Evolutionary conservation across 495 filamentous ascomycete species (phyloP), one percentile per base, ranked within the genome.

Genomic region (Parathielavia hyrcaniae): DNA sequence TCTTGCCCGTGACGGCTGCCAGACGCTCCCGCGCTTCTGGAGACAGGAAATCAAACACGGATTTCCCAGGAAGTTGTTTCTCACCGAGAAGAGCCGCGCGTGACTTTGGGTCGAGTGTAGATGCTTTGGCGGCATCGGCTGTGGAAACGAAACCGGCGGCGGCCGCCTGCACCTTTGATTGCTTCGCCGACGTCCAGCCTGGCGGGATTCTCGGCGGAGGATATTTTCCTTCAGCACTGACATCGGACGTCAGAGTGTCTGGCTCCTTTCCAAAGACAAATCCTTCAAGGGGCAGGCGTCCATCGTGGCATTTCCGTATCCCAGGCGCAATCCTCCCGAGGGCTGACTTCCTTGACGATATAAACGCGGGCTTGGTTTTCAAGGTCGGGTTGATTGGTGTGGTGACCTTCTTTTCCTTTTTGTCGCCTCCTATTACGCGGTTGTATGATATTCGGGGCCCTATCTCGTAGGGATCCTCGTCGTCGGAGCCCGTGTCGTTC

Each of bases 401-500:
- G 11, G 70, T 70, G 1, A 67, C 75, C 64, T 87, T 88, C 64
- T 87, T 89, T 63, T 89, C 88, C 76, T 90, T 92, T 68, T 90
- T 95, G 50, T 91, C 87, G 4, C 86, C 86, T 30, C 89, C 91
- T 66, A 97, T 85, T 5, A 84, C 79, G 48, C 83, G 79, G 63
- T 89, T 96, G 69, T 96, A 96, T n/a, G 86, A 89, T 67, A 95
- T 91, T 65, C 84, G 84, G 9, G 93, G 93, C 0, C 93, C 91
- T 20, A 97, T 81, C 46, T 89, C 88, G 72, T 97, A 97, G 0
- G 89, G 88, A 65, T 97, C 95, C 66, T 97, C 93, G 55, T 97
- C 91, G 64, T 97, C 93, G n/a, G 93, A 97, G 4, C 90, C 92
- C 17, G 85, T 95, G 59, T 97, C 93, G 65, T 97, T 98, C 51